phyloP scores from a whole-genome alignment of 768 basidiomycete genomes.

The Leccinellum luteum region DNA sequence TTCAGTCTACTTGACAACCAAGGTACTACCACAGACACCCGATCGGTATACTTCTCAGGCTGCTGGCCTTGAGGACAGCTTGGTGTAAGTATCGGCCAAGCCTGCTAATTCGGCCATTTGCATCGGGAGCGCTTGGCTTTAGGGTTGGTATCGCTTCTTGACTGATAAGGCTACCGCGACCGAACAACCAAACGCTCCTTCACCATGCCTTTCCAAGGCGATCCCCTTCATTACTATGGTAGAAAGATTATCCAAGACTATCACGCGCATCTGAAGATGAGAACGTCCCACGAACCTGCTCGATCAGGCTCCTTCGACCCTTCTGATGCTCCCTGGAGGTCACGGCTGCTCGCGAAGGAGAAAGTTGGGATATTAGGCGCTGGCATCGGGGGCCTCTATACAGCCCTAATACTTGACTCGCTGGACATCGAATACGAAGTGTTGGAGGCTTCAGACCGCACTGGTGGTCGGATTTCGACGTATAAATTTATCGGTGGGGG shows the following conservation, averaged over 20 bases:
- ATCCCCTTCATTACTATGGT: slow-evolving; percentile 9
- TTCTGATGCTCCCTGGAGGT: background rate
- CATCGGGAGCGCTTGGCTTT: too few species aligned
- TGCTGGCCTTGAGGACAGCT: too few species aligned
- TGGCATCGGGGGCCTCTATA: slow-evolving; percentile 36
- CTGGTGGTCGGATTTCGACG: slow-evolving; percentile 46
- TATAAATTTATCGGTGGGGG: slow-evolving; percentile 35
- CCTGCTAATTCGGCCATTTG: too few species aligned
- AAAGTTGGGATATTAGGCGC: slow-evolving; percentile 23
- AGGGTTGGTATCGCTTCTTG: too few species aligned
- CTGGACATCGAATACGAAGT: slow-evolving; percentile 44
- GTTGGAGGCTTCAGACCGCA: slow-evolving; percentile 39
- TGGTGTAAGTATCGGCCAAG: too few species aligned
- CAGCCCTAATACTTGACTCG: slow-evolving; percentile 44
- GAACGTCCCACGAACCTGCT: background rate
- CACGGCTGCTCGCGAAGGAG: background rate
- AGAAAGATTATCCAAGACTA: slow-evolving; percentile 11
- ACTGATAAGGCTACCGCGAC: too few species aligned
- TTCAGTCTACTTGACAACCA: too few species aligned
- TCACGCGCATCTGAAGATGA: slow-evolving; percentile 1
- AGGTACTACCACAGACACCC: too few species aligned
- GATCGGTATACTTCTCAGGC: too few species aligned
- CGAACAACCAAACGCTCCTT: background rate
- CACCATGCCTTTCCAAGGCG: slow-evolving; percentile 4
- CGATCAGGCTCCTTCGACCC: too few species aligned